Base-by-base conservation (phyloP, 805 yeast species). In the Kuraishia ogatae region DNA sequence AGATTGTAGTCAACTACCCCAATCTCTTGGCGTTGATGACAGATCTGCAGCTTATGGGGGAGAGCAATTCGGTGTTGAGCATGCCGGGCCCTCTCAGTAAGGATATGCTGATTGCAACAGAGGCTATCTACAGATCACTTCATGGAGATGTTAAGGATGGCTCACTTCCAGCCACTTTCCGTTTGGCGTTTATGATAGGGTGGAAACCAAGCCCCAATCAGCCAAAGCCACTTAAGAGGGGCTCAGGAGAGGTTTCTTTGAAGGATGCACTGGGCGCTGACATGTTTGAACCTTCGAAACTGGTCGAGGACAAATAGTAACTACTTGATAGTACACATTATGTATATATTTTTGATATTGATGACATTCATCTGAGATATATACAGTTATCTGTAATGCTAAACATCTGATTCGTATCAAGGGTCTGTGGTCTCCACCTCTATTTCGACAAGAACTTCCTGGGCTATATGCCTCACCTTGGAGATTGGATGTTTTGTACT, bases 31-130 rank as follows among this genome's bases (percentile, higher is more conserved):
- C 89, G 2, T 68, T 89, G 47, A 75, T 89, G 71, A 80, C 79
- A 54, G 96, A 89, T 60, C 68, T 89, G 48, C 89, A 86, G 64
- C 70, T 80, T 22, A 89, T 89, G 96, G 96, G 96, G 2, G 96
- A 89, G 67, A 84, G 84, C 56, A 89, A 88, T 64, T 84, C 94
- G 2, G 63, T 67, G 35, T 47, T 67, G 51, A 63, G 63, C 59
- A 58, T 66, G 15, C 72, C 73, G 1, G 70, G 71, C 11, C 62
- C 66, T 1, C 64, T 89, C 35, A 75, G 84, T 5, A 74, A 84
- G 58, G 94, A 87, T 63, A 75, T 87, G 19, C 68, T 89, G 22
- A 68, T 84, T n/a, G 89, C 94, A 0, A 84, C 93, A 0, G 85
- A 85, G 57, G 85, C 88, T 24, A 87, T 89, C 39, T 89, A 89